These are phyloP conservation scores for Scutellaria galericulata DNA, from an alignment of 257 asterid genomes.

Conservation along the genomic window DNA sequence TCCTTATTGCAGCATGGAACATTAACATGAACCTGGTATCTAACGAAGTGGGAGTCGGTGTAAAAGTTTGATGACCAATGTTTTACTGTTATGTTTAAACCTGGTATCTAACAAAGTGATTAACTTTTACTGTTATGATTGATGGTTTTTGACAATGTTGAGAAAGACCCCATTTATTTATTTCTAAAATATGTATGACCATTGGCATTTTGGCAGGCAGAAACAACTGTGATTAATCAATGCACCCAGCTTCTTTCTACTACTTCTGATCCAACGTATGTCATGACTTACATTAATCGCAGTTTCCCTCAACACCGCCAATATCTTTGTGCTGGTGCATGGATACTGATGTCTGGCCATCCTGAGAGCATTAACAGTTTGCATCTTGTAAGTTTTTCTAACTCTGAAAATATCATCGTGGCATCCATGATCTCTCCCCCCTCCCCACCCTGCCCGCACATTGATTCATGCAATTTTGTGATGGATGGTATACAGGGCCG, in stretches of 20 bases:
- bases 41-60: not conserved
- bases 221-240: conserved; percentile 85
- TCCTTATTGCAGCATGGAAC: not conserved
- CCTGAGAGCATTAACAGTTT: conserved; percentile 88
- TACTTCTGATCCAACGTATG: conserved; percentile 85
- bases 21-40: too few relatives aligned
- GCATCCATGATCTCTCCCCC: conserved; percentile 2
- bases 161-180: conserved; percentile 4
- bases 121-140: not conserved
- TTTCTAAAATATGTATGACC: conserved; percentile 24
- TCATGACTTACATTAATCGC: conserved; percentile 77
- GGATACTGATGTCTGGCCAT: conserved; percentile 92
- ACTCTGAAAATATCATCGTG: conserved; percentile 26
- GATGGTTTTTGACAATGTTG: not conserved
- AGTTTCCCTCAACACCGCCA: conserved; percentile 90
- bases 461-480: conserved; percentile 8
- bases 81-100: not conserved
- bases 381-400: conserved; percentile 73
- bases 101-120: not conserved
- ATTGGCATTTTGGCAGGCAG: conserved; percentile 79
- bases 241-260: conserved; percentile 92
- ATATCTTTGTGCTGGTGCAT: conserved; percentile 96
- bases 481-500: conserved; percentile 69
- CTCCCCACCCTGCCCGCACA: conserved; percentile 1
- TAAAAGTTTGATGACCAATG: not conserved